phyloP scores from a whole-genome alignment of 2,329 filamentous ascomycete genomes.

The Zarea fungicola region DNA sequence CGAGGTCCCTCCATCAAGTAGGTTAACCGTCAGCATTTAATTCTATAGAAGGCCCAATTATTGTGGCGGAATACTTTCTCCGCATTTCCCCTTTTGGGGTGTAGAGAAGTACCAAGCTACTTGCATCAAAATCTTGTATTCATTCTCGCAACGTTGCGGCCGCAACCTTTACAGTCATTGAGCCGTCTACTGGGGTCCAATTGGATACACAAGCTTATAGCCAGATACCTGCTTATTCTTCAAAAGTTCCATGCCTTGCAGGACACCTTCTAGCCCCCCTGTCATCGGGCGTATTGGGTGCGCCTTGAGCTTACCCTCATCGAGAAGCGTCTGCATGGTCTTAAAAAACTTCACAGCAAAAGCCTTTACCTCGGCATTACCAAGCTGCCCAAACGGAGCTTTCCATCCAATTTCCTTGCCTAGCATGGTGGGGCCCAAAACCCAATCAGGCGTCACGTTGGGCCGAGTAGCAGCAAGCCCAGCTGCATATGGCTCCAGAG shows the following conservation, averaged over 20 bases:
- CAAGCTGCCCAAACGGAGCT: not conserved
- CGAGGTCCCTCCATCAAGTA: no score
- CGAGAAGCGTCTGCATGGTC: conserved; percentile 3
- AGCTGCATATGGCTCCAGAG: conserved; percentile 28
- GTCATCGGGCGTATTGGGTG: conserved; percentile 13
- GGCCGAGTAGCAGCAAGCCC: conserved; percentile 14
- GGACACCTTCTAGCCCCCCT: conserved; percentile 27
- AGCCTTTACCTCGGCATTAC: not conserved
- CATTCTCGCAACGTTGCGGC: no score
- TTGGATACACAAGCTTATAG: conserved; percentile 36
- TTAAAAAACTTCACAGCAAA: conserved; percentile 1
- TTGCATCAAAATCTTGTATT: no score
- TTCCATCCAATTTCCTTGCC: not conserved
- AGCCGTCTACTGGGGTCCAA: no score
- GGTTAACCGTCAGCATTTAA: no score
- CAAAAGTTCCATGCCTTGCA: conserved; percentile 27
- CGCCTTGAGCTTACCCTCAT: conserved; percentile 10
- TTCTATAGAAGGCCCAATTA: no score
- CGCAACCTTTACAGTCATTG: no score
- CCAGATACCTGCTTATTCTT: conserved; percentile 30
- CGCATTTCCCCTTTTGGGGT: no score
- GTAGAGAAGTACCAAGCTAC: no score
- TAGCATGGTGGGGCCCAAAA: conserved; percentile 17
- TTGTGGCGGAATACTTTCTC: no score
- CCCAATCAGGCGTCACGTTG: conserved; percentile 21